Percentiles rank a stretch among this genome's conserved stretches.
Conservation (phyloP, 768 basidiomycete genomes). For the Leucocoprinus leucothites region DNA sequence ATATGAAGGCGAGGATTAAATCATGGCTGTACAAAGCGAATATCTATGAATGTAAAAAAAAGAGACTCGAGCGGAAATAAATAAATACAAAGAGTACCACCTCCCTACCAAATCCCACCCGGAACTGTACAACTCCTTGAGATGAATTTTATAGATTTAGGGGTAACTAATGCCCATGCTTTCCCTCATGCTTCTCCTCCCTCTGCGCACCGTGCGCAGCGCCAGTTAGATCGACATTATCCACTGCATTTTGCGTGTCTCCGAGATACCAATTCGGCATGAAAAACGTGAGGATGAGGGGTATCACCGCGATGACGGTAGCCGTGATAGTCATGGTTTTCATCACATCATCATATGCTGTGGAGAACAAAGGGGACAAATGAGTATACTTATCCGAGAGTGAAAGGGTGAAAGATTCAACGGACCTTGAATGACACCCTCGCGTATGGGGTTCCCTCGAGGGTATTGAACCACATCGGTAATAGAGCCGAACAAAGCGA, state of each 20-base stretch:
- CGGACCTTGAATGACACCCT: slow-evolving; percentile 58
- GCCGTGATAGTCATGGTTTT: slow-evolving; percentile 52
- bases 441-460: slow-evolving; percentile 54
- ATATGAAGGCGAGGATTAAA: no score
- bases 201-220: not conserved
- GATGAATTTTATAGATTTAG: no score
- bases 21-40: no score
- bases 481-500: slow-evolving; percentile 54
- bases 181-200: not conserved
- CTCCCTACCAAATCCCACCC: no score
- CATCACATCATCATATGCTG: slow-evolving; percentile 58
- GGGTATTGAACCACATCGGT: slow-evolving; percentile 45
- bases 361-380: not conserved
- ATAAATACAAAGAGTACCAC: no score
- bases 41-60: no score
- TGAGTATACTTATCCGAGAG: not conserved
- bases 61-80: no score
- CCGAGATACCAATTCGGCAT: slow-evolving; percentile 70
- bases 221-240: slow-evolving; percentile 34
- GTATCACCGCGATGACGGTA: slow-evolving; percentile 51
- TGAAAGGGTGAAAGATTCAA: slow-evolving; percentile 11
- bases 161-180: no score
- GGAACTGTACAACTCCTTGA: no score
- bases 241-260: slow-evolving; percentile 69
- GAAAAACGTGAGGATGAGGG: slow-evolving; percentile 53